Base-by-base conservation (phyloP, 768 basidiomycete genomes). In the Paxillus rubicundulus region DNA sequence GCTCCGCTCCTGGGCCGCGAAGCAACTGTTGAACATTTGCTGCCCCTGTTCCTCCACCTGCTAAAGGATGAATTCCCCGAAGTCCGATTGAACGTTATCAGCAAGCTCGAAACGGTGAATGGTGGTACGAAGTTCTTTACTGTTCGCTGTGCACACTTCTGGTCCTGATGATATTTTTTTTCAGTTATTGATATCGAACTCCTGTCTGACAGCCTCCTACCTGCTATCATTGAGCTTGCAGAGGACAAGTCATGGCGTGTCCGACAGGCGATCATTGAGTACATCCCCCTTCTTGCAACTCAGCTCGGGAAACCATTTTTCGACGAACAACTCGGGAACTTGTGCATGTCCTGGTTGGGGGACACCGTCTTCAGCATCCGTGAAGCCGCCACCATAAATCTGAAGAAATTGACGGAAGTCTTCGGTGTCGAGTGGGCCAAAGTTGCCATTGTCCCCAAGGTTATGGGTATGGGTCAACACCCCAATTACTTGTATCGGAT, bases 161-260 rank as follows among this genome's bases (percentile, higher is more conserved):
- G 27, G 46, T 38, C 43, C 44, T 60, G 53, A 47, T 54, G 52
- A 27, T 9, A 12, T 45, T 57, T 52, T 37, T 44, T 50, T 52
- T 2, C 57, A 95, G 97, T 98, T n/a, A 98, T 99, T 59, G 97
- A 97, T 42, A 97, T 98, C 63, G 92, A 98, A 55, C 79, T 93
- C 28, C 75, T 99, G 47, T 92, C 93, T 1, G 93, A 95, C 60
- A 95, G 92, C 59, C 86, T 99, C 34, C 82, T 99, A 28, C 97
- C 97, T 9, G 97, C 97, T 34, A 98, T 99, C 59, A 90, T 98
- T 56, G 92, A 98, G 67, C 79, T 99, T 32, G 97, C 97, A 8
- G 96, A 98, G 71, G 97, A 99, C 77, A 99, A 98, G 70, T 97
- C 97, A 55, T 99, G 97, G 97, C 89, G 97, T 27, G 96, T 99